A percentile compares a stretch with the other conserved stretches of the same genome.
Conservation (phyloP, 345 rosid species). For the Pseudoturritis turrita region DNA sequence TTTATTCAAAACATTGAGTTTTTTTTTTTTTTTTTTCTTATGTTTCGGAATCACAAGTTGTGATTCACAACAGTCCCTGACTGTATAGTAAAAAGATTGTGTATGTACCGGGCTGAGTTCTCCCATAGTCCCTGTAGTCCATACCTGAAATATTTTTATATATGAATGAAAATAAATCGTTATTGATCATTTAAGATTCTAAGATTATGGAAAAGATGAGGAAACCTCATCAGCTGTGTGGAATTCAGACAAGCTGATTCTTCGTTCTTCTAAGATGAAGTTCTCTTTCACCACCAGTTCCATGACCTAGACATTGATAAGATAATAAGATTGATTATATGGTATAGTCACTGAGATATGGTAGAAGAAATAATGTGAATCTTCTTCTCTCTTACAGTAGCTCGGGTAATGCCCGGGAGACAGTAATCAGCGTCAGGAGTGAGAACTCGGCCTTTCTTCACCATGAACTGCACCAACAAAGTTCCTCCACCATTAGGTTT, state of each 20-base stretch:
- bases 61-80: neutral
- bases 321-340: neutral
- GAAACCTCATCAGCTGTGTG: constrained; percentile 87
- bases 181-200: neutral
- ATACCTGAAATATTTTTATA: constrained; percentile 45
- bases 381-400: constrained; percentile 50
- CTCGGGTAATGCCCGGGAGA: constrained; percentile 89
- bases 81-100: neutral
- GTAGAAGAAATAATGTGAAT: neutral
- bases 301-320: constrained; percentile 49
- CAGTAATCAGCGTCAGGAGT: constrained; percentile 95
- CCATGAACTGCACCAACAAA: constrained; percentile 52
- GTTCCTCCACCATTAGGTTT: neutral
- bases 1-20: neutral
- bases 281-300: constrained; percentile 68
- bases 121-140: constrained; percentile 97
- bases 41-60: neutral
- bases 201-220: neutral
- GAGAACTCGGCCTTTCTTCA: constrained; percentile 75
- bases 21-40: neutral
- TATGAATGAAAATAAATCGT: neutral
- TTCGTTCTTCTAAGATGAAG: constrained; percentile 64
- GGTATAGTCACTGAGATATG: neutral
- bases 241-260: constrained; percentile 78
- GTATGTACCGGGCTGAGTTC: constrained; percentile 74